Evolutionary conservation across 2,329 filamentous ascomycete genomes (phyloP).

Genomic region (Geosmithia flava): DNA sequence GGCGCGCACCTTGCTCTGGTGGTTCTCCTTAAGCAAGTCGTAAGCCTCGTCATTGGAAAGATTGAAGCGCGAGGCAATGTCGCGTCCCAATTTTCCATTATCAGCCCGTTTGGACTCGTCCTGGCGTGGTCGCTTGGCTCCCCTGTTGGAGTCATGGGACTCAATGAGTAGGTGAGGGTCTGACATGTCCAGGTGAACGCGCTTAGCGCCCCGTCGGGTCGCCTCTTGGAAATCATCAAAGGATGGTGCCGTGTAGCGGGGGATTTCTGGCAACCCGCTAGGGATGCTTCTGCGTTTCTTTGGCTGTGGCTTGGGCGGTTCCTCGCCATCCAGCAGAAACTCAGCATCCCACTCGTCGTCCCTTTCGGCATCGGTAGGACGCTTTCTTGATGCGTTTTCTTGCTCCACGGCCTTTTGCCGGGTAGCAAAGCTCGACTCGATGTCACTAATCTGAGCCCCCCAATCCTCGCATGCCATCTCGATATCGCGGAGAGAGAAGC

Average conservation of each 20-base stretch:
- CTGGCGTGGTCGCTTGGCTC: conserved; percentile 44
- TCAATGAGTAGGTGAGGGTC: conserved; percentile 82
- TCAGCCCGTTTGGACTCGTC: conserved; percentile 52
- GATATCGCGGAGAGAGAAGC: conserved; percentile 68
- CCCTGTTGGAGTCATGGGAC: conserved; percentile 52
- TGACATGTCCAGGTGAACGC: conserved; percentile 73
- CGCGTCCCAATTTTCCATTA: conserved; percentile 57
- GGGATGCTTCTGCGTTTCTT: conserved; percentile 59
- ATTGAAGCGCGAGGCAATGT: conserved; percentile 77
- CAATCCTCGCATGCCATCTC: conserved; percentile 80
- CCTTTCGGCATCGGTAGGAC: conserved; percentile 14
- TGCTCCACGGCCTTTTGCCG: conserved; percentile 14
- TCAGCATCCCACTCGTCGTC: conserved; percentile 54
- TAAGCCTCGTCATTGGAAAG: conserved; percentile 95
- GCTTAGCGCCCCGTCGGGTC: conserved; percentile 62
- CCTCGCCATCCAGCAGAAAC: conserved; percentile 32
- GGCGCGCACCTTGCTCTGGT: conserved; percentile 88
- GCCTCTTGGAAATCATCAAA: conserved; percentile 72
- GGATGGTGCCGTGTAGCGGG: conserved; percentile 51
- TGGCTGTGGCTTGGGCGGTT: conserved; percentile 30
- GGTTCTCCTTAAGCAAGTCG: conserved; percentile 90
- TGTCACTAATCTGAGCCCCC: conserved; percentile 49
- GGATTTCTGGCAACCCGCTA: conserved; percentile 44
- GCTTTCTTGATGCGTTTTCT: background rate
- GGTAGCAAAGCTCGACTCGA: conserved; percentile 23